Base-by-base conservation (phyloP, 305 asterid genomes). In the Withania somnifera region DNA sequence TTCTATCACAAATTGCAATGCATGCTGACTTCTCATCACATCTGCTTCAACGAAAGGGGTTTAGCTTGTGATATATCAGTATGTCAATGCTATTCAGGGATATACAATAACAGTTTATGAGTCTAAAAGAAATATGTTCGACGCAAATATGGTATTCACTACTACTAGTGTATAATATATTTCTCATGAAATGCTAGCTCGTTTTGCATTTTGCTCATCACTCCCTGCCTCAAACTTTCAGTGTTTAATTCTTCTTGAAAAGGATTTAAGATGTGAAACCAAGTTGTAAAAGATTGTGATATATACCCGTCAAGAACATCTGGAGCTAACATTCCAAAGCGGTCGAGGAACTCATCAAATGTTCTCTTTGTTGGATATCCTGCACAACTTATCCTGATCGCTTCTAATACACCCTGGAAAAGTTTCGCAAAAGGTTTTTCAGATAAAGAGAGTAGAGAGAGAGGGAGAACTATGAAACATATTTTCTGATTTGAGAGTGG, bases 371-470 rank as follows among this genome's bases (percentile, higher is more conserved):
- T 96, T 76, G 98, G 99, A 87, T 96, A 96, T 77, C 99, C 99
- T 51, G 98, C 98, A 81, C 99, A 94, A 60, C 98, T 96, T 81
- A 96, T 96, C 87, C 99, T 92, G 87, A 96, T 96, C 79, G 99
- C 99, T 85, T 96, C 99, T 82, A 96, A 64, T 42, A 96, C 98
- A 88, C 99, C 99, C 99, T 96, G 90, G 81, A 88, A 68, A 84
- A 76, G 54, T 78, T 30, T 85, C 86, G 71, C 77, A 68, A 79
- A 79, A 73, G 81, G 66, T 83, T 83, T 69, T 79, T 85, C 13
- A 86, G 68, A 83, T 42, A 87, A 71, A 82, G 60, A 77, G 63
- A 78, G 45, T 50, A 84, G 50, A 22, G 38, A 26, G 61, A 85
- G 50, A 14, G 54, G 58, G 75, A 34, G 71, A 78, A 22, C 53